Percentiles rank a stretch among this genome's conserved stretches.
Conservation (phyloP, 768 basidiomycete genomes). For the Clitopilus passeckerianus region DNA sequence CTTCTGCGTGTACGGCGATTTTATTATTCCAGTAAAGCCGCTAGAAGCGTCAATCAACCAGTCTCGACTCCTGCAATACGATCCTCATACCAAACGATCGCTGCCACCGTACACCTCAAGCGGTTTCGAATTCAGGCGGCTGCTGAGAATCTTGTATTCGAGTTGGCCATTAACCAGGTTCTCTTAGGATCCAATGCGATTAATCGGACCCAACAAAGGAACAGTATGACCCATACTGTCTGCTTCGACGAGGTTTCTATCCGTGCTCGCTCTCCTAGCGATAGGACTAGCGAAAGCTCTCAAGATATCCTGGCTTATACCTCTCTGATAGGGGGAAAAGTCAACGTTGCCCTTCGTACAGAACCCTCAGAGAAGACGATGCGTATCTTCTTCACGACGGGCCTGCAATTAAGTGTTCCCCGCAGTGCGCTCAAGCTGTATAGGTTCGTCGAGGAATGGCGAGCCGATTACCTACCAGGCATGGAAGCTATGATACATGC, state of each 20-base stretch:
- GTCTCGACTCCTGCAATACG: not conserved
- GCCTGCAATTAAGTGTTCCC: constrained; percentile 57
- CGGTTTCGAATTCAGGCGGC: constrained; percentile 52
- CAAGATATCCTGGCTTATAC: constrained; percentile 63
- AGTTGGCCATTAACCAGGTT: constrained; percentile 42
- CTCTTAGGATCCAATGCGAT: constrained; percentile 30
- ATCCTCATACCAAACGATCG: not conserved
- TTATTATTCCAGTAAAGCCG: constrained; percentile 7
- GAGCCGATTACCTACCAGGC: constrained; percentile 70
- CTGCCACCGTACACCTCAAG: not conserved
- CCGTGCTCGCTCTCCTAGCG: constrained; percentile 51
- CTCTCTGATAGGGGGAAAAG: constrained; percentile 36
- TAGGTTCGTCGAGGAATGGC: constrained; percentile 79
- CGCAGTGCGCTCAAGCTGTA: constrained; percentile 79
- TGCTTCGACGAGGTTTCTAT: constrained; percentile 49
- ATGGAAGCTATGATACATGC: constrained; percentile 64
- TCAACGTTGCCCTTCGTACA: constrained; percentile 17
- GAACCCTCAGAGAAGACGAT: constrained; percentile 13
- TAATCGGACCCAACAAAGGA: constrained; percentile 17
- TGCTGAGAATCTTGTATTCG: constrained; percentile 66
- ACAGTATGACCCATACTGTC: constrained; percentile 43
- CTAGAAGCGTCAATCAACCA: constrained; percentile 6
- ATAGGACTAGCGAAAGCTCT: constrained; percentile 30
- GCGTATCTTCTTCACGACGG: constrained; percentile 37
- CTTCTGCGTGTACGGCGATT: constrained; percentile 45